These are phyloP conservation scores for Effrenium voratum DNA, from an alignment of 73 alveolate genomes.

Conservation along the genomic window DNA sequence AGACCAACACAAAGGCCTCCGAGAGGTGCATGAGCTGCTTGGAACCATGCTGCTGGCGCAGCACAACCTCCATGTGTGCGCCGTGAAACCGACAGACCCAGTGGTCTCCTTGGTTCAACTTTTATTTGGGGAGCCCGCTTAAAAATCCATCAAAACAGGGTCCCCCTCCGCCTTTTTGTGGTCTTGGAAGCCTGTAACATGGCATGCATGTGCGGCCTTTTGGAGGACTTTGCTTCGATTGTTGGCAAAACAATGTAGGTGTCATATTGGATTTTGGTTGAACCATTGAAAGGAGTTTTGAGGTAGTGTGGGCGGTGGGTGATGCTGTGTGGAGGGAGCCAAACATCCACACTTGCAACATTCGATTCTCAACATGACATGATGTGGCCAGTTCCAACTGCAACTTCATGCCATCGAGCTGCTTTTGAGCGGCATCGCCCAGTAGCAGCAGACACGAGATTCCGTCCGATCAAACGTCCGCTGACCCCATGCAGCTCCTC, in stretches of 20 bases:
- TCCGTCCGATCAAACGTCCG: too few species aligned
- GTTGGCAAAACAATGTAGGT: background rate
- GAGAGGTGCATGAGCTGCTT: constrained; percentile 78
- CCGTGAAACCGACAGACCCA: background rate
- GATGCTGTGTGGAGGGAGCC: too few species aligned
- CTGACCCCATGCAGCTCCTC: background rate
- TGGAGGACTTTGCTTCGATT: background rate
- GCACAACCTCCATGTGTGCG: constrained; percentile 38
- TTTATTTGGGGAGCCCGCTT: background rate
- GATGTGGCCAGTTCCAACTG: too few species aligned
- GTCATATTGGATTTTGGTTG: background rate
- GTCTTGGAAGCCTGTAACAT: background rate
- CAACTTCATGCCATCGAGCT: too few species aligned
- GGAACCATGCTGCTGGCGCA: constrained; percentile 85
- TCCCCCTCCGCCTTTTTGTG: background rate
- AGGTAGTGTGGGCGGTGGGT: too few species aligned
- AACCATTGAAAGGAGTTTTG: too few species aligned
- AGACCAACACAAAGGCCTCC: too few species aligned
- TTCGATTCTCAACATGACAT: too few species aligned
- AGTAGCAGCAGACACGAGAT: too few species aligned
- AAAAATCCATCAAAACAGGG: background rate
- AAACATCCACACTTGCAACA: too few species aligned
- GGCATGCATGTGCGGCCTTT: background rate
- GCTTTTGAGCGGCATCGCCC: too few species aligned
- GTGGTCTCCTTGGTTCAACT: background rate